Percentiles rank a stretch among this genome's conserved stretches.
Evolutionary conservation across 371 early-diverging fungal genomes (phyloP).

Genomic region (Circinella umbellata): DNA sequence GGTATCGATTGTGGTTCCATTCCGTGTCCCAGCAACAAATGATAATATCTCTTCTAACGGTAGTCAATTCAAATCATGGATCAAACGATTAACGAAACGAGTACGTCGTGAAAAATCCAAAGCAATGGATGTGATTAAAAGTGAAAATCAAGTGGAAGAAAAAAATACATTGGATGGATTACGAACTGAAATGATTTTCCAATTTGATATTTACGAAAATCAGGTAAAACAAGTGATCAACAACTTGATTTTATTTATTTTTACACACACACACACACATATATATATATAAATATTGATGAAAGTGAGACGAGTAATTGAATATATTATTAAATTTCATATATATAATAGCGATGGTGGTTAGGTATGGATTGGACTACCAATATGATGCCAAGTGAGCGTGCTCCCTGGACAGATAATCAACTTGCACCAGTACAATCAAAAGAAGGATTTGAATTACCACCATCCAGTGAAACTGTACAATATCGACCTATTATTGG

Average conservation of each 20-base stretch:
- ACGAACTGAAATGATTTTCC: constrained; percentile 48
- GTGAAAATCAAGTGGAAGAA: constrained; percentile 6
- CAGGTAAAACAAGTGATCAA: constrained; percentile 33
- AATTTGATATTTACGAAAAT: constrained; percentile 53
- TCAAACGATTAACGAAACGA: constrained; percentile 11
- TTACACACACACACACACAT: no score
- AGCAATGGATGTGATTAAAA: constrained; percentile 19
- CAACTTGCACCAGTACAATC: constrained; percentile 36
- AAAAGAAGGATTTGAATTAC: constrained; percentile 45
- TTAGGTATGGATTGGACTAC: constrained; percentile 52
- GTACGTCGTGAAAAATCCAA: constrained; percentile 28
- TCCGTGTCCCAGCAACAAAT: not conserved
- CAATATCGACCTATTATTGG: constrained; percentile 8
- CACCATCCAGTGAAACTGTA: constrained; percentile 25
- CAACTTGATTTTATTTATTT: not conserved
- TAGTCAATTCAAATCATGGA: constrained; percentile 16
- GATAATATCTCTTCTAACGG: no score
- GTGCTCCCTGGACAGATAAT: constrained; percentile 44
- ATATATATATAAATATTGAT: not conserved
- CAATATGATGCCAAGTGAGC: constrained; percentile 54
- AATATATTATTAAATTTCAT: not conserved
- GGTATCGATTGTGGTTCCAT: constrained; percentile 5
- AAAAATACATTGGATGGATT: constrained; percentile 14
- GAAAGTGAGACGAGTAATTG: not conserved
- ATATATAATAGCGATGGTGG: constrained; percentile 44